Evolutionary conservation across 2,329 filamentous ascomycete genomes (phyloP).

Genomic region (Penicillium sp.): DNA sequence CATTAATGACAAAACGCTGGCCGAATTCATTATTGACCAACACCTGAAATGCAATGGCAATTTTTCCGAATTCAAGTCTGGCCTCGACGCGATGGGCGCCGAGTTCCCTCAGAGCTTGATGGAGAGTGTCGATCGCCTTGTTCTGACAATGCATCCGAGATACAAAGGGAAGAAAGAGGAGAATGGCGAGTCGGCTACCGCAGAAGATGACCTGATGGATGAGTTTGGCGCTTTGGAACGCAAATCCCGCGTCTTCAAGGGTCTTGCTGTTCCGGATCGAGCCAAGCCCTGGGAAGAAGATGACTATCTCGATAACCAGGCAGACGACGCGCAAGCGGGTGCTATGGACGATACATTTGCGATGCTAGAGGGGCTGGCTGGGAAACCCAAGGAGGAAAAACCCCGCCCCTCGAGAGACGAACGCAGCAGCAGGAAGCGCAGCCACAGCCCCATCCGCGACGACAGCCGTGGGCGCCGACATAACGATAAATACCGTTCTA

Average conservation of each 20-base stretch:
- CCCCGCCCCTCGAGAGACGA: constrained; percentile 39
- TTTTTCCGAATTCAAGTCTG: constrained; percentile 73
- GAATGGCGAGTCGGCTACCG: constrained; percentile 39
- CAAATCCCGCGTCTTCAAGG: constrained; percentile 88
- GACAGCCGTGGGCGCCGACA: constrained; percentile 53
- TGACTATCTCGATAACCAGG: constrained; percentile 41
- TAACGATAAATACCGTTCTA: constrained; percentile 49
- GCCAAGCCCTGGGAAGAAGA: constrained; percentile 60
- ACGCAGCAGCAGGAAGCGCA: constrained; percentile 55
- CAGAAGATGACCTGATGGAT: constrained; percentile 50
- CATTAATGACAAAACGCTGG: constrained; percentile 89
- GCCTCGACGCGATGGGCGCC: constrained; percentile 75
- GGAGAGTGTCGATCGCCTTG: constrained; percentile 87
- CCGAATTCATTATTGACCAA: constrained; percentile 94
- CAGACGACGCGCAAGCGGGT: constrained; percentile 55
- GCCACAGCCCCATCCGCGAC: constrained; percentile 57
- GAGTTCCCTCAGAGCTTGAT: constrained; percentile 85
- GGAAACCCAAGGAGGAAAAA: constrained; percentile 58
- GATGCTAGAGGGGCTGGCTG: constrained; percentile 82
- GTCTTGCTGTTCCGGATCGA: constrained; percentile 83
- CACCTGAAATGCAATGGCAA: constrained; percentile 71
- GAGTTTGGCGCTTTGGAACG: constrained; percentile 59
- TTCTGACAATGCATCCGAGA: constrained; percentile 87
- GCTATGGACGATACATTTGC: constrained; percentile 92
- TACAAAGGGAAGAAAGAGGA: constrained; percentile 65